Evolutionary conservation across 768 basidiomycete genomes (phyloP), one percentile per base, ranked within the genome.

Genomic region (Goffeauzyma gilvescens): DNA sequence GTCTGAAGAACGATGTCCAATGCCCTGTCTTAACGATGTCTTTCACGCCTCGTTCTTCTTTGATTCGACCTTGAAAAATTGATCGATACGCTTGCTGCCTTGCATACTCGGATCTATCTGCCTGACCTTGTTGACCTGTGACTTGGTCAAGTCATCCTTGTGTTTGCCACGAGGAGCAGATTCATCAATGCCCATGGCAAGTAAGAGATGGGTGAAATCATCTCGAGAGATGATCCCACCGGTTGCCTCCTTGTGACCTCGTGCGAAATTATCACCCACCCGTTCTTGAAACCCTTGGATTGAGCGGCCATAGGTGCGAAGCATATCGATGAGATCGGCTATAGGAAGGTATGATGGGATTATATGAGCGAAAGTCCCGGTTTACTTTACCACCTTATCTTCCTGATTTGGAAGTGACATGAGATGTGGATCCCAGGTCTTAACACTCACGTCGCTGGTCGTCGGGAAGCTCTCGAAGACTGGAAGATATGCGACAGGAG

Each of bases 211-310:
- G 26, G 48, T 45, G 35, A 54, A 57, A 25, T 57, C 55, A 10
- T 41, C 49, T 36, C 54, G 78, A 21, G 65, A 45, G 23, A 72
- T 68, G 45, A 71, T 69, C 1, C 70, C 70, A 1, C 70, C 70
- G n/a, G 68, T 70, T 6, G 70, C 70, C 52, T 71, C 64, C 27
- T 66, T 67, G 50, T 72, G 70, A 0, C 70, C 70, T 20, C 68
- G 48, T 8, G 70, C 69, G 43, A 68, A 72, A 41, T 71, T 64
- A 2, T 65, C 63, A 18, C 70, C 69, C 33, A 71, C 67, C 20
- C 65, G 41, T 14, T 67, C 64, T 14, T 52, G 44, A 40, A 69
- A 65, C 0, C 65, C 65, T 1, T 50, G 50, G 36, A 54, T 56
- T 8, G 49, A 42, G 32, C 54, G 49, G 6, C 65, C 69, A 44